Evolutionary conservation across 495 filamentous ascomycete species (phyloP).

Genomic region (Annulohypoxylon bovei): DNA sequence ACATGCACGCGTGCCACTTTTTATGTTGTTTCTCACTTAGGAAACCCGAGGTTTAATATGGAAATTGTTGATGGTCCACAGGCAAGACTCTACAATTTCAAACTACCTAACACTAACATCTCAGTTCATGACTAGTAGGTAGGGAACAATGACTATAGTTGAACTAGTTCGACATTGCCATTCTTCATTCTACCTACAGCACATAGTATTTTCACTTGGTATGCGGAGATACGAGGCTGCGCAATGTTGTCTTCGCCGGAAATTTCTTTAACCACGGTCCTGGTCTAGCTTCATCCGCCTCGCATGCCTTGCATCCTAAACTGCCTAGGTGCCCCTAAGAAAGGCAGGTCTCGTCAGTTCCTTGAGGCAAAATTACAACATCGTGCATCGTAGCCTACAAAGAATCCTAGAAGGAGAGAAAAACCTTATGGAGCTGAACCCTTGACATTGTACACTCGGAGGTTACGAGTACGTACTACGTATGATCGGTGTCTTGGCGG

Average conservation of each 20-base stretch:
- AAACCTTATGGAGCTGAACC: slow-evolving; percentile 30
- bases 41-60: background rate
- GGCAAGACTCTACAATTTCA: background rate
- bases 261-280: background rate
- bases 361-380: slow-evolving; percentile 25
- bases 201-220: too few relatives aligned
- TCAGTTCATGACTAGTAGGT: too few relatives aligned
- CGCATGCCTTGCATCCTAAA: slow-evolving; percentile 9
- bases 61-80: background rate
- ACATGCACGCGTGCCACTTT: slow-evolving; percentile 32
- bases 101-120: background rate
- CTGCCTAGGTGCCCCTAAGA: background rate
- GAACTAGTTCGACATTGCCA: too few relatives aligned
- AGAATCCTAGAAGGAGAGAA: slow-evolving; percentile 10
- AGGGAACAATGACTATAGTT: too few relatives aligned
- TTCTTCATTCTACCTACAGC: too few relatives aligned
- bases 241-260: background rate
- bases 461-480: background rate
- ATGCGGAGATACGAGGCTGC: slow-evolving; percentile 4
- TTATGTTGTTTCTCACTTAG: background rate
- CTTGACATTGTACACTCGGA: slow-evolving; percentile 9
- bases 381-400: slow-evolving; percentile 23
- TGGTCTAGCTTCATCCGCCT: slow-evolving; percentile 11
- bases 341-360: slow-evolving; percentile 17
- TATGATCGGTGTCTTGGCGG: slow-evolving; percentile 26